These are phyloP conservation scores for Cerioporus squamosus DNA, from an alignment of 1,284 basidiomycete genomes.

Conservation along the genomic window DNA sequence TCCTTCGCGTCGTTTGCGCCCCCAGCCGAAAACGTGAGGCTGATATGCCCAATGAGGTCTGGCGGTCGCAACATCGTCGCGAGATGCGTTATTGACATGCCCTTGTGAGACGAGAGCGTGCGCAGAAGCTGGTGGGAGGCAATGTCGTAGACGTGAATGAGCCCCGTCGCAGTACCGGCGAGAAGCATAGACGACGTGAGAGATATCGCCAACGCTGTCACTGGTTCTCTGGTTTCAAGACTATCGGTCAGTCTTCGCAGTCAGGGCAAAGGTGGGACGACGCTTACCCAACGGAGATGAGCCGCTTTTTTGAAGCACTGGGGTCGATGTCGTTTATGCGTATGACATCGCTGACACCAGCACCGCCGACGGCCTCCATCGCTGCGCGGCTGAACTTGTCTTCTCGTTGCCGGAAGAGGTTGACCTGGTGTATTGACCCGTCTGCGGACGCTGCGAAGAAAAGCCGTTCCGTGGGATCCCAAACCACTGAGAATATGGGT, in stretches of 20 bases:
- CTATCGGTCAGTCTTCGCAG: constrained; percentile 2
- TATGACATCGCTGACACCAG: constrained; percentile 70
- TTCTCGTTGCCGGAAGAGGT: constrained; percentile 72
- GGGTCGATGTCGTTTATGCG: constrained; percentile 59
- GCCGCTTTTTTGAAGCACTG: constrained; percentile 51
- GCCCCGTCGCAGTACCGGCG: constrained; percentile 73
- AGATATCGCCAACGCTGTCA: constrained; percentile 79
- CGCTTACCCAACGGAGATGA: constrained; percentile 66
- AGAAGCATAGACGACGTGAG: constrained; percentile 74
- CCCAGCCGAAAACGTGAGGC: constrained; percentile 51
- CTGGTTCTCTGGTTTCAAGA: constrained; percentile 49
- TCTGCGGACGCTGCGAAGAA: constrained; percentile 83
- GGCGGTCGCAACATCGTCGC: constrained; percentile 80
- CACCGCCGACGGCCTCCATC: constrained; percentile 78
- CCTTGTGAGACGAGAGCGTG: constrained; percentile 76
- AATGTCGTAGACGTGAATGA: constrained; percentile 86
- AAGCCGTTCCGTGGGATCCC: constrained; percentile 85
- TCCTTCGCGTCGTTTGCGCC: constrained; percentile 55
- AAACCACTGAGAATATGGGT: constrained; percentile 68
- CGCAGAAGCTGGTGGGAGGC: constrained; percentile 90
- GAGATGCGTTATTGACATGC: constrained; percentile 74
- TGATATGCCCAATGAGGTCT: constrained; percentile 82
- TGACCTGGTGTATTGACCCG: constrained; percentile 80
- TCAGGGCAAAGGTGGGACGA: not conserved
- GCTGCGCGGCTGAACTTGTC: constrained; percentile 49